Evolutionary conservation across 768 basidiomycete genomes (phyloP), one percentile per base, ranked within the genome.

Genomic region (Lactarius hengduanensis): DNA sequence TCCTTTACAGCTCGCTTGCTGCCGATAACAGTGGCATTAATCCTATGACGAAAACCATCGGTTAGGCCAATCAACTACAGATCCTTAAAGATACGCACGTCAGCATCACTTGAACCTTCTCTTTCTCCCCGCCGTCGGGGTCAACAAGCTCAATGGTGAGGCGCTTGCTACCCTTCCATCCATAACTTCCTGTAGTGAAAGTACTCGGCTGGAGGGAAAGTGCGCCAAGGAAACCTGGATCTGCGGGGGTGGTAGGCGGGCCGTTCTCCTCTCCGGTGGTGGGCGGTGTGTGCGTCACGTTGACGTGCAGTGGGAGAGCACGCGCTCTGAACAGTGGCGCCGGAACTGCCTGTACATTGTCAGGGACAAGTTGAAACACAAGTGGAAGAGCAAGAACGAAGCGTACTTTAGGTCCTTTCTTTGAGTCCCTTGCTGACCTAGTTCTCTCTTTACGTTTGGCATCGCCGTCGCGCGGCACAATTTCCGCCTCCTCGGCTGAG

Each of bases 121-220:
- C 85, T 74, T 77, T 81, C 50, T 78, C 84, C 16, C 75, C 80
- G 18, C 75, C 77, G 18, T 84, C 82, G 0, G 78, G 72, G 63
- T 80, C 79, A 62, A 83, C 79, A 18, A 93, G 74, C 71, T 91
- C 88, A 59, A 94, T 80, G 1, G 79, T 81, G 66, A 92, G 76
- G 30, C 86, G 82, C 74, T 87, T 89, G 74, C 76, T 83, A 2
- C 88, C 91, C 74, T 92, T 93, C 92, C 92, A 94, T 20, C 92
- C 92, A 74, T 89, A 91, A 73, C 89, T 90, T 13, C 91, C 90
- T 0, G 90, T 91, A 16, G 79, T 72, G 76, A 94, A 92, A 45
- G 83, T 79, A 65, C 76, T 82, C 1, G 92, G 84, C 4, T 81
- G 70, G 8, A 92, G 80, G 0, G 83, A 82, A 26, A 86, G 74